These are phyloP conservation scores for Chlamydomonas reinhardtii DNA, from an alignment of 163 green algal genomes.

Conservation along the genomic window DNA sequence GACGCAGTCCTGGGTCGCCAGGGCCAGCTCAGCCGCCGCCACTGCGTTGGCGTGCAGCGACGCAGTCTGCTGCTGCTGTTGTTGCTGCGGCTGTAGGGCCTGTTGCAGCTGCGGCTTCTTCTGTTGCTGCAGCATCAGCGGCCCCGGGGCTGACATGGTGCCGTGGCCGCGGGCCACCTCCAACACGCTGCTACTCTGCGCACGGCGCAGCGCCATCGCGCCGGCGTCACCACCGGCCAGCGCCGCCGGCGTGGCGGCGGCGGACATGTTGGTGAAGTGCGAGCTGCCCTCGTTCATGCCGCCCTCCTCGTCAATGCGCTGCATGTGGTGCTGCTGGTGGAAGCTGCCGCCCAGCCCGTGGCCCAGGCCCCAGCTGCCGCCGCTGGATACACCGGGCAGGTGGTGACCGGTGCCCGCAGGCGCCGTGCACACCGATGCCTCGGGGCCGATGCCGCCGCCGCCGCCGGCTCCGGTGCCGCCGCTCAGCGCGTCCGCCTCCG, in stretches of 20 bases:
- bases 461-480: too few species aligned
- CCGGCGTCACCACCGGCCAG: not conserved
- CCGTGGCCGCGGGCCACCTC: not conserved
- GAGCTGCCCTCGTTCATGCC: not conserved
- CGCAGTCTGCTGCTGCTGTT: too few species aligned
- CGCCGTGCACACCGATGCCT: not conserved
- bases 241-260: not conserved
- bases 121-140: not conserved
- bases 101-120: not conserved
- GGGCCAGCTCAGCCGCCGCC: not conserved
- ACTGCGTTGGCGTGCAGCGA: too few species aligned
- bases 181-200: conserved; percentile 33
- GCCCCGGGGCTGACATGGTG: not conserved
- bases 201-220: not conserved
- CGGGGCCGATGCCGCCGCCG: too few species aligned
- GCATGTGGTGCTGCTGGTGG: conserved; percentile 17
- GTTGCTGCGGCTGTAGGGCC: not conserved
- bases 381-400: not conserved
- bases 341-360: not conserved
- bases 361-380: not conserved
- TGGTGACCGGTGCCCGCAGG: not conserved
- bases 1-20: conserved; percentile 5
- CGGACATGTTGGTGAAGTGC: not conserved
- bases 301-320: conserved; percentile 50
- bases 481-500: too few species aligned